Evolutionary conservation across 2,329 filamentous ascomycete species (phyloP), one percentile per base, ranked within the genome.

Genomic region (Dendrostoma leiphaemia): DNA sequence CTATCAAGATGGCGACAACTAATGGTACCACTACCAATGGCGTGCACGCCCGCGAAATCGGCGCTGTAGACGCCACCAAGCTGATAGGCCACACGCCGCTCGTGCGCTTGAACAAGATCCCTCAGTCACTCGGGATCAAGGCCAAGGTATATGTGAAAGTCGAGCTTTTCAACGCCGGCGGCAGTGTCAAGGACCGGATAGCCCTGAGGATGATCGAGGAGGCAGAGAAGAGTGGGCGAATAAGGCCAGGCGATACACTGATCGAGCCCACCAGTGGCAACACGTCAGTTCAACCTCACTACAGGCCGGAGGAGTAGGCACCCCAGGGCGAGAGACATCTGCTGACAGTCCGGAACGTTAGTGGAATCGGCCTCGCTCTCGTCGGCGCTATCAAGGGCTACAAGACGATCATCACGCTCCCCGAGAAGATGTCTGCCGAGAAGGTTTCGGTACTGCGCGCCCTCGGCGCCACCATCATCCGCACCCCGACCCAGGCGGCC

Each of bases 231-330:
- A 87, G 83, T 49, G 94, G 94, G 43, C 86, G 93, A 61, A 97
- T 99, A 74, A 97, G 94, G 81, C 94, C 94, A 26, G 94, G 93
- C 53, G 92, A 97, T 74, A 97, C 91, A 49, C 77, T 99, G 66
- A 99, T 99, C 67, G 94, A 99, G 81, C 94, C 94, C 9, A 99
- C 94, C 45, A 96, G 91, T 67, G 94, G 94, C 52, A 99, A 99
- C 72, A 99, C 94, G 78, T 80, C 69, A 48, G 75, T 67, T 5
- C 17, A 26, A 46, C 72, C 17, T n/a, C 10, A 1, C 6, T 28
- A 9, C 31, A 31, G 24, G 26, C 17, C 29, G 12, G 6, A 8
- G 13, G 29, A 21, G 8, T 5, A 32, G 35, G 15, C 3, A 21
- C 2, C 12, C n/a, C 3, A 26, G 24, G n/a, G 6, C 26, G 13